Evolutionary conservation across 257 asterid genomes (phyloP).

Genomic region (Fraxinus americana): DNA sequence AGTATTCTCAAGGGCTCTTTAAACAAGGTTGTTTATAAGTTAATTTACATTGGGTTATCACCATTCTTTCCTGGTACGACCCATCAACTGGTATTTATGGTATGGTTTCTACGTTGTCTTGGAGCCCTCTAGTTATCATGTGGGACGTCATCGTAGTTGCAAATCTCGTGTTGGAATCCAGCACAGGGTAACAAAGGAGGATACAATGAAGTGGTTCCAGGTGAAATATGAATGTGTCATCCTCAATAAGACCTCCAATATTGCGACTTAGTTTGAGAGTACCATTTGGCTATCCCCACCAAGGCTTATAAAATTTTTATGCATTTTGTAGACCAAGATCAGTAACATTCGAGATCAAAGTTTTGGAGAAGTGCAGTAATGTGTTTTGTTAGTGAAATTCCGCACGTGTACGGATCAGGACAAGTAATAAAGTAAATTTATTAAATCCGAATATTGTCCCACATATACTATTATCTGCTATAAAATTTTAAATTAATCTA

Average conservation of each 20-base stretch:
- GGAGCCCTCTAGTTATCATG: slow-evolving; percentile 21
- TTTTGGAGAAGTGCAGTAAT: no score
- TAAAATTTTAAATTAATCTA: no score
- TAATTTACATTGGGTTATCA: background rate
- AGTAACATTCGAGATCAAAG: background rate
- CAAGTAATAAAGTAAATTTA: no score
- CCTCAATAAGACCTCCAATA: slow-evolving; percentile 52
- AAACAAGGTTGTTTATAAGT: no score
- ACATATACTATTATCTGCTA: no score
- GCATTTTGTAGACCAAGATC: no score
- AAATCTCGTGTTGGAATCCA: slow-evolving; percentile 47
- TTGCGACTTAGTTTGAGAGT: slow-evolving; percentile 17
- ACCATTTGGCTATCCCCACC: background rate
- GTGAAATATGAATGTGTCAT: slow-evolving; percentile 61
- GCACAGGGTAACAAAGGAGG: slow-evolving; percentile 41
- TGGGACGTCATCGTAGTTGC: slow-evolving; percentile 27
- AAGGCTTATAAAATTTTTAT: no score
- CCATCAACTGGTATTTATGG: slow-evolving; percentile 25
- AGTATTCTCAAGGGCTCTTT: background rate
- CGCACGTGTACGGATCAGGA: no score
- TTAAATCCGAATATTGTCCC: no score
- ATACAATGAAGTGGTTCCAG: slow-evolving; percentile 35
- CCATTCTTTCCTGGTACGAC: slow-evolving; percentile 16
- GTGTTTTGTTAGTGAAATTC: no score
- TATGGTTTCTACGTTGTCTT: slow-evolving; percentile 23